phyloP scores from a whole-genome alignment of 2,329 filamentous ascomycete species.

The Atkinsonella texensis region DNA sequence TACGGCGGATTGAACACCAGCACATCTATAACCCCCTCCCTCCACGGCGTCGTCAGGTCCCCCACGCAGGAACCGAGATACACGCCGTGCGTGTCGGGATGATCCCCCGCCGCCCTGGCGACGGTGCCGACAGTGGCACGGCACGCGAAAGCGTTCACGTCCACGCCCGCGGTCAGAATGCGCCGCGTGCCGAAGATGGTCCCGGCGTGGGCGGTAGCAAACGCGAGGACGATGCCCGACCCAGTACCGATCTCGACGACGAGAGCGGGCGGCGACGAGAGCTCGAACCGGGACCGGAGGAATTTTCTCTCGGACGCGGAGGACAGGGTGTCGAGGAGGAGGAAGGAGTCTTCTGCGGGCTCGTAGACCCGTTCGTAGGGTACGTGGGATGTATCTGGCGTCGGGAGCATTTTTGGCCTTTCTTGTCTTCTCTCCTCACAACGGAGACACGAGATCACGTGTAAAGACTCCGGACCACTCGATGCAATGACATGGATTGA shows the following conservation, averaged over 20 bases:
- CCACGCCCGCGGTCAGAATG: constrained; percentile 63
- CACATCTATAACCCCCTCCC: constrained; percentile 54
- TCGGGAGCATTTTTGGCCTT: constrained; percentile 61
- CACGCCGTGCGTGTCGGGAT: constrained; percentile 26
- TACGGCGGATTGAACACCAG: constrained; percentile 96
- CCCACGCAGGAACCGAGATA: constrained; percentile 58
- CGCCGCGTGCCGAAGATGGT: constrained; percentile 60
- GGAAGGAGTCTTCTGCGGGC: constrained; percentile 89
- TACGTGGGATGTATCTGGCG: constrained; percentile 86
- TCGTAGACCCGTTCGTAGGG: constrained; percentile 84
- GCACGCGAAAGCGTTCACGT: constrained; percentile 80
- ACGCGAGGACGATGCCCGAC: constrained; percentile 87
- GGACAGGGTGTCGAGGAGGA: constrained; percentile 85
- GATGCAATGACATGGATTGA: too few species aligned
- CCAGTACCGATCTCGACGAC: constrained; percentile 82
- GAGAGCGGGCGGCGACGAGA: constrained; percentile 36
- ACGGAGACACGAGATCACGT: not conserved
- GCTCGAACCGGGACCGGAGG: constrained; percentile 49
- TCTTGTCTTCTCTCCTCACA: not conserved
- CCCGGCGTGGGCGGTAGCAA: constrained; percentile 63
- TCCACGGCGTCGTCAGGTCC: constrained; percentile 56
- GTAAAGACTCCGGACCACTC: too few species aligned
- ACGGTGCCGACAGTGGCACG: constrained; percentile 62
- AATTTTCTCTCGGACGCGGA: constrained; percentile 55
- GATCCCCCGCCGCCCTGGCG: constrained; percentile 25